Evolutionary conservation across 1,284 basidiomycete species (phyloP), one percentile per base, ranked within the genome.

Genomic region (Cutaneotrichosporon cavernicola): DNA sequence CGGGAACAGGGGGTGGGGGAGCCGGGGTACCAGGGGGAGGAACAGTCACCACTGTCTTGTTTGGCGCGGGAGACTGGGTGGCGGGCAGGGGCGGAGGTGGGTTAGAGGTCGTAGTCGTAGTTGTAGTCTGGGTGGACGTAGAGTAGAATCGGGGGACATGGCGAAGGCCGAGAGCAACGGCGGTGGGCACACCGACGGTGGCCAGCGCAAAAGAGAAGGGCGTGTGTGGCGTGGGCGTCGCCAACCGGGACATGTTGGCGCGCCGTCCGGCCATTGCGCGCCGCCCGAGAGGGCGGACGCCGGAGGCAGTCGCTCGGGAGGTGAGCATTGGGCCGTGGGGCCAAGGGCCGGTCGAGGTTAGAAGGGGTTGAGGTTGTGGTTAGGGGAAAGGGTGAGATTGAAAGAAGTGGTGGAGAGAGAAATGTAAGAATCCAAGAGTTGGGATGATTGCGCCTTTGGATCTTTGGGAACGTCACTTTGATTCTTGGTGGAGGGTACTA

Each of bases 21-120:
- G 66, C 67, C 31, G 75, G 70, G 16, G 71, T 58, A 5, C 75
- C 73, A 2, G 73, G 70, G 21, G 75, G 72, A 11, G 73, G 74
- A n/a, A 69, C 72, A 56, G 56, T 34, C 61, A 59, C 62, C 50
- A 26, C 59, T 32, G 34, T 9, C 18, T 46, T 14, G 21, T 53
- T 40, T 2, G 30, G 36, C 2, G 52, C 58, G 6, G 56, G 38
- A 26, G 66, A 9, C 61, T 66, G 32, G 34, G 65, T n/a, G 18
- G 67, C 34, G n/a, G 69, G 22, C 26, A 68, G 56, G 43, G 65
- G 32, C 8, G 56, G 36, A 14, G 70, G 21, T 36, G 63, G 16
- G 52, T 62, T 21, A 40, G 63, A 38, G 58, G 61, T 36, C 58
- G 55, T 36, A 16, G 63, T 61, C 4, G 64, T 59, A n/a, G 64